Base-by-base conservation (phyloP, 2,329 filamentous ascomycete species). In the Colletotrichum sp. region DNA sequence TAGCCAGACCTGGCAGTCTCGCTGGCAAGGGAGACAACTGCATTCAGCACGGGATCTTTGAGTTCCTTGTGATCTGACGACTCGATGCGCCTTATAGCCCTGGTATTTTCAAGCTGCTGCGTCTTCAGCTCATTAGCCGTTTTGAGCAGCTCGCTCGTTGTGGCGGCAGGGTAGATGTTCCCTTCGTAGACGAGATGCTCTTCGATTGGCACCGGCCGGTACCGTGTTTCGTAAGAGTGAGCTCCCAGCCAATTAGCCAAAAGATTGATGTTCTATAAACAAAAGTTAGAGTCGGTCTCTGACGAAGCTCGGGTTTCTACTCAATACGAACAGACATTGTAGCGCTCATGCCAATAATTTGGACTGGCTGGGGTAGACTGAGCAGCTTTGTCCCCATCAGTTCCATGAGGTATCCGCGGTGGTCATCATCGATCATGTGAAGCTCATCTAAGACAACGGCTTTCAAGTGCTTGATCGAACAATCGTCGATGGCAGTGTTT, bases 401-500 rank as follows among this genome's bases (percentile, higher is more conserved):
- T 81, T 96, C 94, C 71, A 96, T 86, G 2, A 96, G 87, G 81
- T 96, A 96, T 6, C 94, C 94, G 15, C 94, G 91, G 78, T 93
- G 90, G 77, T 93, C 93, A 81, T 96, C 94, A 79, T 95, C 93
- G 60, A 96, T 88, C 93, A 96, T 95, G 81, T 96, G 94, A n/a
- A 96, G 85, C 81, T 96, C 94, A 80, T 96, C 94, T 39, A 96
- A 86, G 16, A 96, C 93, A 22, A 95, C 90, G 13, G 92, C 87
- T 63, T 90, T 91, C 59, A 96, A 85, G 24, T 92, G 88, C n/a
- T 88, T 86, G 75, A 95, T 89, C 5, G 88, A 91, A 80, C 90
- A 92, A 77, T 96, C 93, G 77, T 94, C 92, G 78, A 96, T 94
- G 16, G 94, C 93, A 26, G 90, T 86, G 79, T 96, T 96, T 32